These are phyloP conservation scores for Beta vulgaris DNA, from an alignment of 148 eudicot species.

Conservation along the genomic window DNA sequence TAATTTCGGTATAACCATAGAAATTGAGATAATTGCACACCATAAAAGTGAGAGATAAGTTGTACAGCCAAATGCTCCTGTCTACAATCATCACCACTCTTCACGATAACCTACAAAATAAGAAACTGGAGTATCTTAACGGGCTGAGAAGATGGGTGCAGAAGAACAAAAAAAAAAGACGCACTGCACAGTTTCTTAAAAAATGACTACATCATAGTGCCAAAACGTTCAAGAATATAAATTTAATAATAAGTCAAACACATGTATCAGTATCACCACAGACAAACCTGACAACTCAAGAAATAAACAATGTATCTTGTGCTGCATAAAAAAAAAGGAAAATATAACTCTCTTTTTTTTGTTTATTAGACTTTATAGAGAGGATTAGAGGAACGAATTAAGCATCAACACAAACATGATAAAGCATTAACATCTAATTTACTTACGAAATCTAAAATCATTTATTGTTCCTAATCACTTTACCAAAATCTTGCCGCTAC, in stretches of 20 bases:
- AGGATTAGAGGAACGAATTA: too few relatives aligned
- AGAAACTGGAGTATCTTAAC: not conserved
- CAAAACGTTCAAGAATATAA: not conserved
- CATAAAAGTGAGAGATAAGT: constrained; percentile 93
- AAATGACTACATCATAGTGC: not conserved
- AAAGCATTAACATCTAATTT: too few relatives aligned
- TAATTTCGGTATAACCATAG: not conserved
- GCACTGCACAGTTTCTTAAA: not conserved
- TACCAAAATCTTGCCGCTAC: too few relatives aligned
- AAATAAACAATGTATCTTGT: not conserved
- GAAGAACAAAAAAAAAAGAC: not conserved
- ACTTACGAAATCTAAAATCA: too few relatives aligned
- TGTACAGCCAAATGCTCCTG: constrained; percentile 99
- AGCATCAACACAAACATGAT: too few relatives aligned
- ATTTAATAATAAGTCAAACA: not conserved
- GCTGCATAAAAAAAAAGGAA: too few relatives aligned
- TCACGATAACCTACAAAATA: constrained; percentile 69
- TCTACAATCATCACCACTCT: constrained; percentile 99
- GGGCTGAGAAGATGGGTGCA: not conserved
- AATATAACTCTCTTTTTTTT: too few relatives aligned
- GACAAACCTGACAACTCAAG: not conserved
- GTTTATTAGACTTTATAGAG: too few relatives aligned
- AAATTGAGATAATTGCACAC: constrained; percentile 36
- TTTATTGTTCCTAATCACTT: too few relatives aligned
- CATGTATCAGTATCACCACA: not conserved